phyloP scores from a whole-genome alignment of 2,329 filamentous ascomycete genomes.

The Thelonectria discophora region DNA sequence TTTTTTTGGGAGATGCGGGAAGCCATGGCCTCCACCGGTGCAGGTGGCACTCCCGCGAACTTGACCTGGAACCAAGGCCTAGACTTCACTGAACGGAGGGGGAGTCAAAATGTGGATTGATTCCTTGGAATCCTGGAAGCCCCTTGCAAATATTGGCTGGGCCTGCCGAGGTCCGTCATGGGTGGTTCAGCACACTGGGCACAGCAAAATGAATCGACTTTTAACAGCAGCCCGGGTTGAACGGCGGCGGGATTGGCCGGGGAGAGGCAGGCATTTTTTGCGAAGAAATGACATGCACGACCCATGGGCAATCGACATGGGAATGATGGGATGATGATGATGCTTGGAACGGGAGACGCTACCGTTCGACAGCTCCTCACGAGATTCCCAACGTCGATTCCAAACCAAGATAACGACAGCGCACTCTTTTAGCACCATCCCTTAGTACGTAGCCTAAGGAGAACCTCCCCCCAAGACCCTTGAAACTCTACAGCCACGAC shows the following conservation, averaged over 20 bases:
- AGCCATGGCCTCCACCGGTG: background rate
- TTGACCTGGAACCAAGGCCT: constrained; percentile 15
- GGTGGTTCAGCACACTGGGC: background rate
- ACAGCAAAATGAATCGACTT: background rate
- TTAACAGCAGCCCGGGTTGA: background rate
- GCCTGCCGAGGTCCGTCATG: background rate
- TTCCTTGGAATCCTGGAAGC: too few species aligned
- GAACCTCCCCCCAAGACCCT: background rate
- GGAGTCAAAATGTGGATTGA: too few species aligned
- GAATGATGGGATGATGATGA: constrained; percentile 17
- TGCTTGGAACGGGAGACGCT: constrained; percentile 4
- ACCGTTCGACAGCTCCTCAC: background rate
- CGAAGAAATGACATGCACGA: background rate
- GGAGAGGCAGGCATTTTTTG: background rate
- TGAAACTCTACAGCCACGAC: background rate
- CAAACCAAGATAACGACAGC: background rate
- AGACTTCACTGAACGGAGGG: background rate
- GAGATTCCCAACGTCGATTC: background rate
- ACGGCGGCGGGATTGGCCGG: background rate
- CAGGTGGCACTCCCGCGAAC: constrained; percentile 1
- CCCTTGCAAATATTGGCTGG: background rate
- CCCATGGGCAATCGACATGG: constrained; percentile 18
- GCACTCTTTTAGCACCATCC: too few species aligned
- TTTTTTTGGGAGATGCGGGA: background rate
- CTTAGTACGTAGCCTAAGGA: too few species aligned